Base-by-base conservation (phyloP, 805 yeast species). In the Ogataea minuta region DNA sequence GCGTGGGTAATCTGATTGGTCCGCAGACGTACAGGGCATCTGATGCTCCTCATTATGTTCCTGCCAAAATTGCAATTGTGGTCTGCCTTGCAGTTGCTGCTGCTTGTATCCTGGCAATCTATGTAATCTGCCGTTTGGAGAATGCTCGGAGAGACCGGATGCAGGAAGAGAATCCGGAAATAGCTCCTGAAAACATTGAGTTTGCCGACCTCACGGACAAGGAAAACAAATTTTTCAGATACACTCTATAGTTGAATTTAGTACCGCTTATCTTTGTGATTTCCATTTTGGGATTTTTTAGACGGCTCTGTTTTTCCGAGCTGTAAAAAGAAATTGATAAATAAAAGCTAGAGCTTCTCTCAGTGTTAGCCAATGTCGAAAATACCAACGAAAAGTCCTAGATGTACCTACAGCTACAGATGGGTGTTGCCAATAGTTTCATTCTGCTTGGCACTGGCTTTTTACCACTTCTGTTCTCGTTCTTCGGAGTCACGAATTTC, bases 1-100 rank as follows among this genome's bases (percentile, higher is more conserved):
- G 78, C 54, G 71, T 65, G 7, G 42, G 36, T 2, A 39, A 39
- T 19, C 31, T 37, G 8, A 21, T 37, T 36, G 89, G 89, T 2
- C 87, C 90, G 5, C 86, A 81, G 57, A 71, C 85, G n/a, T 83
- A 81, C 61, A 67, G 67, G 37, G 61, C 72, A 0, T 8, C 63
- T 4, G 75, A 79, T 34, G 78, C 74, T n/a, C 87, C 86, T 7
- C 44, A 43, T 17, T 39, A 45, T 28, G 48, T 52, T 16, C 49
- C 47, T 5, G 52, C 52, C 28, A 44, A 51, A 45, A 43, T 47
- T 23, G 68, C 77, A 1, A 68, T 77, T 49, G 70, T 77, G 41
- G 74, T 68, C 9, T 68, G 76, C 25, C 68, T 74, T 43, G 60
- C 68, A 9, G 41, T 36, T 16, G 23, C 45, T 2, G 34, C 42